Percentiles rank a stretch among this genome's conserved stretches.
These are phyloP conservation scores for Sugiyamaella valdiviana DNA, from an alignment of 805 yeast genomes.

Conservation along the genomic window DNA sequence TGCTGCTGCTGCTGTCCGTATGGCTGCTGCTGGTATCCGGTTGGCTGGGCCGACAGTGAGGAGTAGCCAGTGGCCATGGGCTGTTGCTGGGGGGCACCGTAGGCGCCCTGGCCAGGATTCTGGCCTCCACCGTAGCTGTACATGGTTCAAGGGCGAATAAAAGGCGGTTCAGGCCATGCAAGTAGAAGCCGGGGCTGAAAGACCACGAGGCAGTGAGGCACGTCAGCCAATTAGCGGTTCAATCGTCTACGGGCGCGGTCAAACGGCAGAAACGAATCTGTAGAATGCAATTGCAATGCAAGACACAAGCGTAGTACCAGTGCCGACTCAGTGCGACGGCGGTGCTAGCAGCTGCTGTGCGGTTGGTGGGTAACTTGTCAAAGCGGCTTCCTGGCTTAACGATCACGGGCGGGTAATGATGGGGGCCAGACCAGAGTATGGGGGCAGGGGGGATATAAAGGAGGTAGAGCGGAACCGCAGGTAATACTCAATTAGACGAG, in stretches of 20 bases:
- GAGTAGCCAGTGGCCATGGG: slow-evolving; percentile 10
- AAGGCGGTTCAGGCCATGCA: too few species aligned
- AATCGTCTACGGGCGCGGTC: too few species aligned
- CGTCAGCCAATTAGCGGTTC: too few species aligned
- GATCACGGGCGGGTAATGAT: background rate
- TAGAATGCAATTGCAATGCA: too few species aligned
- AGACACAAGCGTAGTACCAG: too few species aligned
- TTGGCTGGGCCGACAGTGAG: slow-evolving; percentile 13
- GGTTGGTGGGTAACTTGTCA: background rate
- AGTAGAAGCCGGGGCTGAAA: too few species aligned
- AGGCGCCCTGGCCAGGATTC: slow-evolving; percentile 4
- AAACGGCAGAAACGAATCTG: too few species aligned
- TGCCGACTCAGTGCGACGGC: too few species aligned
- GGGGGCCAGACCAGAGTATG: background rate
- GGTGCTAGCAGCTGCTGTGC: too few species aligned
- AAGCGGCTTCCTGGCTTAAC: background rate
- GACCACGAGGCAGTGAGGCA: too few species aligned
- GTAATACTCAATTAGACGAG: background rate
- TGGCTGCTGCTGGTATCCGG: slow-evolving; percentile 17
- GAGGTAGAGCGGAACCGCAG: background rate
- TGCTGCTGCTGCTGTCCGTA: slow-evolving; percentile 19
- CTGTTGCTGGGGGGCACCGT: slow-evolving; percentile 5
- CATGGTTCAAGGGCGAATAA: background rate
- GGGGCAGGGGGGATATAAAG: background rate
- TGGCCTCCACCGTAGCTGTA: slow-evolving; percentile 1